Evolutionary conservation across 2,329 filamentous ascomycete species (phyloP).

Genomic region (Exophiala sideris): DNA sequence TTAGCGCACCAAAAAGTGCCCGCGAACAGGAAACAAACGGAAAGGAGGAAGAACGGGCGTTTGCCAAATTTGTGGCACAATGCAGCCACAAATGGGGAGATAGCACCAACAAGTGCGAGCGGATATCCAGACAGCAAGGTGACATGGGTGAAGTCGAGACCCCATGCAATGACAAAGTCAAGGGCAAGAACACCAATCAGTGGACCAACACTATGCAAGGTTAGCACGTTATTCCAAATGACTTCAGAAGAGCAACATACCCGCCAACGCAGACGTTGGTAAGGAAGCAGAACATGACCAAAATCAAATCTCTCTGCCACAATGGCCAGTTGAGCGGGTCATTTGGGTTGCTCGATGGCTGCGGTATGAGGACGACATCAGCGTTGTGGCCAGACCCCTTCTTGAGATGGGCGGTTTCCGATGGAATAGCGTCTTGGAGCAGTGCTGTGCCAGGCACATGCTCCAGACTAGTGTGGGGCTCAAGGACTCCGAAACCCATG

Average conservation of each 20-base stretch:
- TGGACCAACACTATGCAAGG: not conserved
- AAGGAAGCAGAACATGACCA: slow-evolving; percentile 2
- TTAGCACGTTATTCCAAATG: not conserved
- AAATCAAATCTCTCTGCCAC: slow-evolving; percentile 29
- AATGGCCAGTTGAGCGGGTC: slow-evolving; percentile 21
- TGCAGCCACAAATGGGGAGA: slow-evolving; percentile 37
- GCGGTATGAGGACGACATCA: slow-evolving; percentile 22
- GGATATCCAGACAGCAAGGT: slow-evolving; percentile 1
- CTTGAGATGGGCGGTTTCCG: not conserved
- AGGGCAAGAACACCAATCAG: not conserved
- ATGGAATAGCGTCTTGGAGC: not conserved
- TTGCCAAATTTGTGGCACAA: slow-evolving; percentile 42
- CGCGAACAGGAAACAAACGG: slow-evolving; percentile 32
- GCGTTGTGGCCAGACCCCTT: not conserved
- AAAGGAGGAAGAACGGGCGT: slow-evolving; percentile 39
- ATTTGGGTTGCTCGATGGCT: slow-evolving; percentile 19
- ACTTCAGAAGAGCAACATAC: not conserved
- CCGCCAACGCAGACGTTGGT: not conserved
- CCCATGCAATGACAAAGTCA: not conserved
- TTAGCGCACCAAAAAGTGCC: slow-evolving; percentile 37
- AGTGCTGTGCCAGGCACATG: slow-evolving; percentile 2
- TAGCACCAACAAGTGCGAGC: slow-evolving; percentile 31
- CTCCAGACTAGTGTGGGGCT: not conserved
- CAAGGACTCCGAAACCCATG: not conserved
- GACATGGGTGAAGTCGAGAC: not conserved